Evolutionary conservation across 148 eudicot species (phyloP).

Genomic region (Nyssa sinensis): DNA sequence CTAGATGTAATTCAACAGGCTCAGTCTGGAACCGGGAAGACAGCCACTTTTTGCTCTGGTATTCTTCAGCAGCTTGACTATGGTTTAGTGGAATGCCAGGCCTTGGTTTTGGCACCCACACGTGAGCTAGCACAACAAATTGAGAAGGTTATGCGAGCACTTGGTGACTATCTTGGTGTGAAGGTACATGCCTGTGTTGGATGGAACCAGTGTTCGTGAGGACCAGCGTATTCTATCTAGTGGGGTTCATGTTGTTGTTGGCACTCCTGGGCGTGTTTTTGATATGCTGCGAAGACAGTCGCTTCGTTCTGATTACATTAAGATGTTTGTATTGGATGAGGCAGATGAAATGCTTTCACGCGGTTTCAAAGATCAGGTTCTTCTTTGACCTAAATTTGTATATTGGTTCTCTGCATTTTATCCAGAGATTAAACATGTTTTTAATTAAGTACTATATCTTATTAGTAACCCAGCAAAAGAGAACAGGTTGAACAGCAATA

Average conservation of each 20-base stretch:
- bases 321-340: slow-evolving; percentile 35
- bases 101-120: slow-evolving; percentile 34
- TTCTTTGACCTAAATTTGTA: not conserved
- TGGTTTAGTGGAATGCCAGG: slow-evolving; percentile 25
- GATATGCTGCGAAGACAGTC: slow-evolving; percentile 35
- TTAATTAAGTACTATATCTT: not conserved
- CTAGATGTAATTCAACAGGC: slow-evolving; percentile 40
- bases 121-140: slow-evolving; percentile 38
- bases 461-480: not conserved
- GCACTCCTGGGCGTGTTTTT: slow-evolving; percentile 38
- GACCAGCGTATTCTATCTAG: slow-evolving; percentile 27
- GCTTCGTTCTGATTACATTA: slow-evolving; percentile 28
- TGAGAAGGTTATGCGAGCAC: slow-evolving; percentile 36
- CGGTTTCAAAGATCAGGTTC: slow-evolving; percentile 38
- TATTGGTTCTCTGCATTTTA: not conserved
- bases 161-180: slow-evolving; percentile 37
- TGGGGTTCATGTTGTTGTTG: slow-evolving; percentile 38
- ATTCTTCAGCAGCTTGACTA: slow-evolving; percentile 34
- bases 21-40: slow-evolving; percentile 38
- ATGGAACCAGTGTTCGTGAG: slow-evolving; percentile 33
- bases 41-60: slow-evolving; percentile 35
- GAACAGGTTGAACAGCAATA: not conserved
- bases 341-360: slow-evolving; percentile 41
- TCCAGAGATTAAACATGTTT: not conserved
- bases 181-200: slow-evolving; percentile 41